Evolutionary conservation across 83 land plant species (phyloP).

Genomic region (Thuja plicata): DNA sequence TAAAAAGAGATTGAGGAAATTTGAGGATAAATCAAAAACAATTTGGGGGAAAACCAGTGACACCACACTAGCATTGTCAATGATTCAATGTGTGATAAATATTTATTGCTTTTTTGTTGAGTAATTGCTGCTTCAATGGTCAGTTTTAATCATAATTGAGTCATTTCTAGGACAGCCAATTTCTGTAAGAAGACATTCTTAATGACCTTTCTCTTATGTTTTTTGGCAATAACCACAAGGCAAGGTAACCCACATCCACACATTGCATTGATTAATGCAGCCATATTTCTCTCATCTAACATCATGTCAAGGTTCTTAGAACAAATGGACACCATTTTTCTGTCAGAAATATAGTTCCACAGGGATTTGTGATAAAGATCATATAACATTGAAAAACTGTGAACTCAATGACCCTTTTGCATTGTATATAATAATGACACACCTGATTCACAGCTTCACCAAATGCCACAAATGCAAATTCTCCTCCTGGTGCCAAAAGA

Average conservation of each 20-base stretch:
- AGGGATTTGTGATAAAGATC: neutral
- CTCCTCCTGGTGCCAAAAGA: conserved; percentile 98
- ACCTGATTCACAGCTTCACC: conserved; percentile 99
- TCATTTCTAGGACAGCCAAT: no score
- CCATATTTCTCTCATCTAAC: neutral
- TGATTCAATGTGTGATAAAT: neutral
- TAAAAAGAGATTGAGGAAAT: neutral
- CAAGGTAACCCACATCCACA: no score
- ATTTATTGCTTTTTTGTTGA: neutral
- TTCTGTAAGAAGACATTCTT: no score
- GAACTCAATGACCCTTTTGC: neutral
- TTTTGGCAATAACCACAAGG: no score
- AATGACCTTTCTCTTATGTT: no score
- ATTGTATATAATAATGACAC: neutral
- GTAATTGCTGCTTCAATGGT: no score
- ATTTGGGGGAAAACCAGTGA: neutral
- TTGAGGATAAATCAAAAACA: neutral
- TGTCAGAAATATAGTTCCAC: neutral
- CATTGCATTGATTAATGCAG: neutral
- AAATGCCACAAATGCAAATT: conserved; percentile 99
- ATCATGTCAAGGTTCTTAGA: neutral
- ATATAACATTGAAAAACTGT: neutral
- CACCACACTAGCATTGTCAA: neutral
- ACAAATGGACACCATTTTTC: neutral
- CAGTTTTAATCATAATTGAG: no score